Evolutionary conservation across 106 monocot species (phyloP).

Genomic region (Amphibolis antarctica): DNA sequence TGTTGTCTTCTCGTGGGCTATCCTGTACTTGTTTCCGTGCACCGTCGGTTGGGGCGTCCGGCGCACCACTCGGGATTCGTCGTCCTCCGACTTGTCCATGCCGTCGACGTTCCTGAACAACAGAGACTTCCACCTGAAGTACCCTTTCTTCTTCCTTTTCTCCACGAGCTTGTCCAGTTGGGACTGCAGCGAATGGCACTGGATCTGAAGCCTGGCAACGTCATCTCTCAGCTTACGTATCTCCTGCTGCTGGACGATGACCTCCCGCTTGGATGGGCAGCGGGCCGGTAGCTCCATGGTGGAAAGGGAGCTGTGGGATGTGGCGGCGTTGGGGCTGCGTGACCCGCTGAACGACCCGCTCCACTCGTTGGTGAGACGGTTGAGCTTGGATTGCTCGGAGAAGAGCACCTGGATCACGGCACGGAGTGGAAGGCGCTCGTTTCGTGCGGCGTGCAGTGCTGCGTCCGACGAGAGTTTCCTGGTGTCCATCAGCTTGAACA

Average conservation of each 20-base stretch:
- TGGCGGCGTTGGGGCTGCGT: slow-evolving; percentile 32
- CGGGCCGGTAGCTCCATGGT: slow-evolving; percentile 37
- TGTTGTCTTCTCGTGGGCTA: slow-evolving; percentile 11
- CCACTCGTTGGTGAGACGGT: slow-evolving; percentile 30
- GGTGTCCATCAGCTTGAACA: slow-evolving; percentile 61
- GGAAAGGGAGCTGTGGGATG: neutral
- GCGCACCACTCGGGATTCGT: slow-evolving; percentile 16
- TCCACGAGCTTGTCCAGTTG: slow-evolving; percentile 38
- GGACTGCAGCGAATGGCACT: slow-evolving; percentile 55
- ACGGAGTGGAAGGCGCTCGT: slow-evolving; percentile 71
- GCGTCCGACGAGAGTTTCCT: slow-evolving; percentile 66
- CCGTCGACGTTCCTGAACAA: slow-evolving; percentile 26
- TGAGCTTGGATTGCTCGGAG: slow-evolving; percentile 49
- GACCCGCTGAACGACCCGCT: slow-evolving; percentile 37
- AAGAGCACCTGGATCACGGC: slow-evolving; percentile 60
- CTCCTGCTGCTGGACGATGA: slow-evolving; percentile 57
- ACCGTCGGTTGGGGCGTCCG: slow-evolving; percentile 35
- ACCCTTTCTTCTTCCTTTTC: slow-evolving; percentile 32
- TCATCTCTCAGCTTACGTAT: slow-evolving; percentile 56
- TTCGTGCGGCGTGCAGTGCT: slow-evolving; percentile 60
- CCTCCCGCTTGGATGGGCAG: slow-evolving; percentile 58
- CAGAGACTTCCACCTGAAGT: slow-evolving; percentile 56
- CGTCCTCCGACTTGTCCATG: slow-evolving; percentile 29
- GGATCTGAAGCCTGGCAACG: slow-evolving; percentile 52
- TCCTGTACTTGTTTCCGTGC: slow-evolving; percentile 23